Conservation (phyloP, 352 stramenopile species). For the Phytophthora macrochlamydospora region DNA sequence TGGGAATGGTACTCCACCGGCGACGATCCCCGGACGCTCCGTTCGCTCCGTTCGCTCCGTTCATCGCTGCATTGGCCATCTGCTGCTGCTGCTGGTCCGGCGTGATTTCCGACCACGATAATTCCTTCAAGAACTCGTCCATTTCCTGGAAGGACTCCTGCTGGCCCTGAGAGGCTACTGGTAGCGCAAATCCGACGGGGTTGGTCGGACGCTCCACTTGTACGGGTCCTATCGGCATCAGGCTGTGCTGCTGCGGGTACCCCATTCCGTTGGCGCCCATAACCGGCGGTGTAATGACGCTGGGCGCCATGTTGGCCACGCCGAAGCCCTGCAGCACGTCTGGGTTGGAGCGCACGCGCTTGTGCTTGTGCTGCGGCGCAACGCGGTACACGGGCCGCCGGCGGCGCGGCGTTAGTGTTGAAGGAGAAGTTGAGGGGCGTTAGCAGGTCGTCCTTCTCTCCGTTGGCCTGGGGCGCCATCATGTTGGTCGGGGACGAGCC, state of each 20-base stretch:
- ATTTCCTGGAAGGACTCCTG: constrained; percentile 55
- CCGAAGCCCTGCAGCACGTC: constrained; percentile 54
- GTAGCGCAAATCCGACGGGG: constrained; percentile 27
- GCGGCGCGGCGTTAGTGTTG: constrained; percentile 20
- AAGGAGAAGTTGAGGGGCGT: constrained; percentile 49
- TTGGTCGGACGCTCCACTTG: constrained; percentile 29
- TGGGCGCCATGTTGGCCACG: constrained; percentile 37
- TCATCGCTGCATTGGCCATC: constrained; percentile 7
- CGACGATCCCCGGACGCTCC: constrained; percentile 18
- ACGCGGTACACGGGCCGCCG: constrained; percentile 36
- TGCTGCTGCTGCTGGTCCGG: constrained; percentile 20
- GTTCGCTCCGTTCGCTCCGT: constrained; percentile 18
- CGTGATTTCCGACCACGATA: constrained; percentile 49
- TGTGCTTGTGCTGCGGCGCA: constrained; percentile 62
- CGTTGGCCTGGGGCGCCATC: constrained; percentile 31
- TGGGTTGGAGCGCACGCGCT: constrained; percentile 63
- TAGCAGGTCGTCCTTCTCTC: constrained; percentile 49
- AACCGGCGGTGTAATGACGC: constrained; percentile 29
- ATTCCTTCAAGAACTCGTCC: constrained; percentile 55
- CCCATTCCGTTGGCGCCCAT: constrained; percentile 19
- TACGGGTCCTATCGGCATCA: constrained; percentile 39
- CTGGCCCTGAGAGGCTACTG: constrained; percentile 8
- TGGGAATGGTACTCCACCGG: constrained; percentile 60
- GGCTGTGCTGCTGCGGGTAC: constrained; percentile 28
- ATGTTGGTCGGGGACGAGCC: constrained; percentile 34